Percentiles rank a stretch among this genome's conserved stretches.
phyloP scores from a whole-genome alignment of 1,139 yeast species.

The Hyphopichia fennica region DNA sequence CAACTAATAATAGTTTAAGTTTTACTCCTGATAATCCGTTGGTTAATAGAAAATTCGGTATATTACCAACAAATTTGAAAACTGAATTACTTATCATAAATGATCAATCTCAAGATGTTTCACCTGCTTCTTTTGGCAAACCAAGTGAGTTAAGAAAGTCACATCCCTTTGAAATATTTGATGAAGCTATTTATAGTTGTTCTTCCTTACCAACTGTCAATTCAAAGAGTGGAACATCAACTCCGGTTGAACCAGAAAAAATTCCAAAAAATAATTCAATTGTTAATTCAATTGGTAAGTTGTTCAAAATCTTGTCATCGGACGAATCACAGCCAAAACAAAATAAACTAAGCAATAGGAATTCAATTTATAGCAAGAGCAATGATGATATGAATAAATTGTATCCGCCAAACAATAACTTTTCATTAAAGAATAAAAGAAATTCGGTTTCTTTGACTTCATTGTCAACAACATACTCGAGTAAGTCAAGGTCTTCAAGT shows the following conservation, averaged over 20 bases:
- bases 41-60: conserved; percentile 49
- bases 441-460: conserved; percentile 43
- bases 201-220: conserved; percentile 31
- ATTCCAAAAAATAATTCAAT: conserved; percentile 25
- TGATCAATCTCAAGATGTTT: conserved; percentile 12
- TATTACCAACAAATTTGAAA: conserved; percentile 34
- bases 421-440: conserved; percentile 14
- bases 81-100: conserved; percentile 25
- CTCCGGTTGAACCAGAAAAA: conserved; percentile 8
- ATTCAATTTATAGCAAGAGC: conserved; percentile 1
- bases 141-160: conserved; percentile 44
- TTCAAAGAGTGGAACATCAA: conserved; percentile 8
- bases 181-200: conserved; percentile 70
- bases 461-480: conserved; percentile 34
- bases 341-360: neutral
- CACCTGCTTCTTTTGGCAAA: conserved; percentile 16
- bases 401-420: conserved; percentile 1
- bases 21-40: conserved; percentile 52
- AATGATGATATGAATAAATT: conserved; percentile 3
- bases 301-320: conserved; percentile 35
- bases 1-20: conserved; percentile 4
- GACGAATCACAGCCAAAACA: conserved; percentile 19
- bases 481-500: conserved; percentile 42
- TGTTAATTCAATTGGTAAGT: conserved; percentile 38
- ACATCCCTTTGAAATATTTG: conserved; percentile 73